A percentile compares a stretch with the other conserved stretches of the same genome.
Evolutionary conservation across 208 protist species (phyloP).

Genomic region (Trichomonas tenax): DNA sequence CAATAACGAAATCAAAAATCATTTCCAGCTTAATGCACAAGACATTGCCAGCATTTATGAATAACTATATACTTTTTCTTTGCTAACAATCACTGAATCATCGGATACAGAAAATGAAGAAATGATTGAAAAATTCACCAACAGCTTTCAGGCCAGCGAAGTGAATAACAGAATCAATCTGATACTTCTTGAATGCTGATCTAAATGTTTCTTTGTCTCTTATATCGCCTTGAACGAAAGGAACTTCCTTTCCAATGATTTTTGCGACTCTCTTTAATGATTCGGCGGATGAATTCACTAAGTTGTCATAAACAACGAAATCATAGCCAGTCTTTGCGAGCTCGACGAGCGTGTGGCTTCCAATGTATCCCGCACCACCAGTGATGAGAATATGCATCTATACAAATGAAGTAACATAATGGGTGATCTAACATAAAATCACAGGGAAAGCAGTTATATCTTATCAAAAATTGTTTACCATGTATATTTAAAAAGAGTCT

Average conservation of each 20-base stretch:
- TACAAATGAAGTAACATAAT: background rate
- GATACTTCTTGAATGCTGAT: background rate
- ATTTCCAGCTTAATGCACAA: too few species aligned
- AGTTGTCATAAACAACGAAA: conserved; percentile 74
- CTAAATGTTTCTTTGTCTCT: background rate
- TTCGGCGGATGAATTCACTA: conserved; percentile 52
- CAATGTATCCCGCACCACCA: conserved; percentile 89
- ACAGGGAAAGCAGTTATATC: too few species aligned
- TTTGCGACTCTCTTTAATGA: conserved; percentile 39
- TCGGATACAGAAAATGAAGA: too few species aligned
- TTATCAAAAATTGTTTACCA: too few species aligned
- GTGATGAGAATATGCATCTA: conserved; percentile 60
- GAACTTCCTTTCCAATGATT: conserved; percentile 41
- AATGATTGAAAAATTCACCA: conserved; percentile 31
- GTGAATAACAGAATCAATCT: conserved; percentile 37
- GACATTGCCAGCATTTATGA: too few species aligned
- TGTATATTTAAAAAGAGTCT: too few species aligned
- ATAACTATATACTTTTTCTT: too few species aligned
- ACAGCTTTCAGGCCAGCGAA: conserved; percentile 41
- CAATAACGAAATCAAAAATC: too few species aligned
- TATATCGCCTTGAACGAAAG: conserved; percentile 30
- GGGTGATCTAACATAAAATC: too few species aligned
- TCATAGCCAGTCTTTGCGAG: conserved; percentile 58
- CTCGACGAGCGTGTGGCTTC: conserved; percentile 72
- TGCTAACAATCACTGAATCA: too few species aligned